These are phyloP conservation scores for Spathaspora sp. DNA, from an alignment of 805 yeast genomes.

Conservation along the genomic window DNA sequence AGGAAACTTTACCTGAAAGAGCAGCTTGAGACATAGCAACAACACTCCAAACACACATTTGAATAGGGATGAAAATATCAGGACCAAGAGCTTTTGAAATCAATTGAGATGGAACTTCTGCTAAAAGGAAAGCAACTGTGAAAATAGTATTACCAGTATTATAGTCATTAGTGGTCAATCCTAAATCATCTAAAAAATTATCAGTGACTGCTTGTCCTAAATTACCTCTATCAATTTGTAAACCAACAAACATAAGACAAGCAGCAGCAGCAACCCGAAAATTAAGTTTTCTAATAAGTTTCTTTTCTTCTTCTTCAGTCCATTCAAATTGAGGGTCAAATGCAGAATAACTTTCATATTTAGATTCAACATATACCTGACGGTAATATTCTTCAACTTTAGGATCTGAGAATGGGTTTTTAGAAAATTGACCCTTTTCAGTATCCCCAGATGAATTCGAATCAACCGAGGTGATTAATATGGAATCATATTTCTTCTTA, in stretches of 20 bases:
- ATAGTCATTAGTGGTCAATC: conserved; percentile 53
- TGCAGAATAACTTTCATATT: conserved; percentile 52
- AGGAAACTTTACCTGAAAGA: conserved; percentile 33
- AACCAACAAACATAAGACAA: conserved; percentile 53
- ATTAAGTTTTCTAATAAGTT: conserved; percentile 50
- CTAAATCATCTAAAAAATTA: conserved; percentile 48
- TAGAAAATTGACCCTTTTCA: not conserved
- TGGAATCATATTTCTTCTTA: not conserved
- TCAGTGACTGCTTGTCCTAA: conserved; percentile 57
- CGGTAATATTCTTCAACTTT: conserved; percentile 8
- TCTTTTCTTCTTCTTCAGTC: conserved; percentile 50
- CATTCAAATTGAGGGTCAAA: conserved; percentile 60
- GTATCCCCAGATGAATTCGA: not conserved
- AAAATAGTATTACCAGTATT: conserved; percentile 58
- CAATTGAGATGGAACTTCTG: conserved; percentile 66
- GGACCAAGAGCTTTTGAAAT: conserved; percentile 61
- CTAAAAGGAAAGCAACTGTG: conserved; percentile 46
- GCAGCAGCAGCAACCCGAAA: conserved; percentile 56
- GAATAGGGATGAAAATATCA: conserved; percentile 59
- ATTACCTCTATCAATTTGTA: conserved; percentile 59
- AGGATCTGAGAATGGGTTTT: conserved; percentile 9
- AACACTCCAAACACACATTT: conserved; percentile 53
- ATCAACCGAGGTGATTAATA: not conserved
- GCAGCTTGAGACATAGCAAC: conserved; percentile 48
- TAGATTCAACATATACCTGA: conserved; percentile 12